phyloP scores from a whole-genome alignment of 257 asterid species.

The Solanum neorickii region DNA sequence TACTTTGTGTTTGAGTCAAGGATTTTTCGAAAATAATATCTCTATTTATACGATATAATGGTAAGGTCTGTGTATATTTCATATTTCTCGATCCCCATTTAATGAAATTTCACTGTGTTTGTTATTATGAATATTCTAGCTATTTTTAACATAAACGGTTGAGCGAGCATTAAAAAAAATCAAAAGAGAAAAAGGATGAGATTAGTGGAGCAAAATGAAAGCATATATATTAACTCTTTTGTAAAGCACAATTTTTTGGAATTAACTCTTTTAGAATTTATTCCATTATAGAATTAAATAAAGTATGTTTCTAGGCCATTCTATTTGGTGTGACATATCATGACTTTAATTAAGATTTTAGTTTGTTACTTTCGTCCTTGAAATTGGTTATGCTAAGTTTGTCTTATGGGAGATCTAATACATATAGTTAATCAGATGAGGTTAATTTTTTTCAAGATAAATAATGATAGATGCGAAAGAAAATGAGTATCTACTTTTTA shows the following conservation, averaged over 20 bases:
- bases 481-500: not conserved
- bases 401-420: not conserved
- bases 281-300: not conserved
- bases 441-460: not conserved
- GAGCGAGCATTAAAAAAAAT: no score
- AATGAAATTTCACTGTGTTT: not conserved
- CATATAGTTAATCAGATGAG: not conserved
- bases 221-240: no score
- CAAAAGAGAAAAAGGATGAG: no score
- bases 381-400: not conserved
- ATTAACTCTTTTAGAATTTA: not conserved
- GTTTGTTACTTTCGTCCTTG: not conserved
- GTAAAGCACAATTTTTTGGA: not conserved
- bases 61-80: not conserved
- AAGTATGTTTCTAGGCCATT: not conserved
- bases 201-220: not conserved
- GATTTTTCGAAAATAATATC: fast-evolving
- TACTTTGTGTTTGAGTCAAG: not conserved
- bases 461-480: not conserved
- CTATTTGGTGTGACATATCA: not conserved
- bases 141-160: not conserved
- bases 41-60: fast-evolving
- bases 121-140: no score
- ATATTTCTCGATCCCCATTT: fast-evolving
- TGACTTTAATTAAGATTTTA: no score